Percentiles rank a stretch among this genome's conserved stretches.
phyloP scores from a whole-genome alignment of 1,284 basidiomycete species.

The Cryptococcus jaspeensis region DNA sequence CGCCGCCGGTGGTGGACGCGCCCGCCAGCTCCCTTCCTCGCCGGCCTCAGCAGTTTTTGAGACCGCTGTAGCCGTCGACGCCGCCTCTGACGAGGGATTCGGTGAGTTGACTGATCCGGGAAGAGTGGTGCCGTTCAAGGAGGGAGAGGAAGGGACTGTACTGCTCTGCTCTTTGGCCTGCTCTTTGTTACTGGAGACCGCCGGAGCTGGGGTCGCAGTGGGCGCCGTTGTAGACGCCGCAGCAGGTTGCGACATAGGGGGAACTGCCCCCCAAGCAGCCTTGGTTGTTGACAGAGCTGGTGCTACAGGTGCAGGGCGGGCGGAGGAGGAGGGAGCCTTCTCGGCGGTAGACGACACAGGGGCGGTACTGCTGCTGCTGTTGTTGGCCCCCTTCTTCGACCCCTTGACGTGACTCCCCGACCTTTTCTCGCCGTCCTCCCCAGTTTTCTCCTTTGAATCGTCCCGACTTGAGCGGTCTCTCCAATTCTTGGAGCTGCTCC shows the following conservation, averaged over 20 bases:
- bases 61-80: slow-evolving; percentile 15
- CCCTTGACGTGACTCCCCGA: slow-evolving; percentile 18
- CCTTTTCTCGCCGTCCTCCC: not conserved
- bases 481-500: slow-evolving; percentile 40
- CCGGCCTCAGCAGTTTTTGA: slow-evolving; percentile 15
- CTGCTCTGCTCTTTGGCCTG: slow-evolving; percentile 7
- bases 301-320: slow-evolving; percentile 1
- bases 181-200: slow-evolving; percentile 2
- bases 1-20: slow-evolving; percentile 17
- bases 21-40: slow-evolving; percentile 35
- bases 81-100: slow-evolving; percentile 17
- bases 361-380: not conserved
- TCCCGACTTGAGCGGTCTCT: slow-evolving; percentile 23
- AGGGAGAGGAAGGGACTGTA: slow-evolving; percentile 27
- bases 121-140: slow-evolving; percentile 21
- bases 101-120: slow-evolving; percentile 24
- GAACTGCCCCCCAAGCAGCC: slow-evolving; percentile 32
- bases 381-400: slow-evolving; percentile 11
- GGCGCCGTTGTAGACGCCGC: not conserved
- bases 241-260: slow-evolving; percentile 4
- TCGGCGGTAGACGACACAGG: not conserved
- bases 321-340: slow-evolving; percentile 8
- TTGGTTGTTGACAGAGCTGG: slow-evolving; percentile 14
- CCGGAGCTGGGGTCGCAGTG: not conserved
- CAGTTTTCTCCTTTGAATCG: slow-evolving; percentile 2